Conservation (phyloP, 2,329 filamentous ascomycete genomes). For the Cadophora luteo-olivacea region DNA sequence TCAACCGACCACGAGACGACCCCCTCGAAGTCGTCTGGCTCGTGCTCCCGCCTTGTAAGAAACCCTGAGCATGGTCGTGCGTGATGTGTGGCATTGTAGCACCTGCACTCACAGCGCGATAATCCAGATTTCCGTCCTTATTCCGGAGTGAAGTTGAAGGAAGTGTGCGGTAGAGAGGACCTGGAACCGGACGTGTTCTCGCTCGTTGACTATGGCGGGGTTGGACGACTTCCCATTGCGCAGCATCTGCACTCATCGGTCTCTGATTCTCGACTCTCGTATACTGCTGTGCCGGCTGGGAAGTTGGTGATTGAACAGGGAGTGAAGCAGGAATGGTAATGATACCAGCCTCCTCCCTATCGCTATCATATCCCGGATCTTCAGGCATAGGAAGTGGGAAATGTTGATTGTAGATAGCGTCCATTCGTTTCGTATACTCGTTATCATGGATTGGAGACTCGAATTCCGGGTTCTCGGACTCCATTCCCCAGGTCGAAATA, state of each 20-base stretch:
- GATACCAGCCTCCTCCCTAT: constrained; percentile 37
- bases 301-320: background rate
- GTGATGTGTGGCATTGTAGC: constrained; percentile 39
- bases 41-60: constrained; percentile 26
- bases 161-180: background rate
- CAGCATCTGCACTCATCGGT: constrained; percentile 24
- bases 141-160: constrained; percentile 14
- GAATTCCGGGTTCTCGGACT: constrained; percentile 31
- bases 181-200: background rate
- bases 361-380: constrained; percentile 41
- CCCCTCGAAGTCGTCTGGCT: background rate
- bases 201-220: background rate
- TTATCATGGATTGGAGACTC: constrained; percentile 40
- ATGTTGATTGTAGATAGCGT: constrained; percentile 18
- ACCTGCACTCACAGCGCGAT: constrained; percentile 49
- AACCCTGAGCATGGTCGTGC: constrained; percentile 39
- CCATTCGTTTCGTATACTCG: constrained; percentile 29
- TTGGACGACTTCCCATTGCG: background rate
- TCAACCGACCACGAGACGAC: constrained; percentile 29
- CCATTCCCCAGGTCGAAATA: constrained; percentile 38
- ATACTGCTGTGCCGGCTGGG: background rate
- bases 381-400: constrained; percentile 33
- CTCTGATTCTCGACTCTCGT: constrained; percentile 17
- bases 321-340: constrained; percentile 19
- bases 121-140: constrained; percentile 50